phyloP scores from a whole-genome alignment of 2,329 filamentous ascomycete genomes.

The Paradendryphiella salina region DNA sequence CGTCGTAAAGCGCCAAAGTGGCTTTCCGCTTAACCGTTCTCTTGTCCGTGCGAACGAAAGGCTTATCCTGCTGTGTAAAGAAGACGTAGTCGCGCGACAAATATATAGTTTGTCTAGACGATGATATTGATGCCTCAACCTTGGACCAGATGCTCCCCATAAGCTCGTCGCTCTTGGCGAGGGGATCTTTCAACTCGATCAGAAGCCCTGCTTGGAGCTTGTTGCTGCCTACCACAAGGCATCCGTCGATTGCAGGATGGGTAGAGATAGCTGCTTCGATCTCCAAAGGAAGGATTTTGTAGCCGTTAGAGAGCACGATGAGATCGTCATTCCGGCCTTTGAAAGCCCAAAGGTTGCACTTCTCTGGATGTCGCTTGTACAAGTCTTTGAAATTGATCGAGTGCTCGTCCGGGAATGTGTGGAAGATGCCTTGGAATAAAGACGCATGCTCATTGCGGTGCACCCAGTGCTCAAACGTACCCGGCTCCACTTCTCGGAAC shows the following conservation, averaged over 20 bases:
- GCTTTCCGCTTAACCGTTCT: conserved; percentile 50
- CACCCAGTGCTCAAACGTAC: conserved; percentile 45
- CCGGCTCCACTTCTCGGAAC: conserved; percentile 29
- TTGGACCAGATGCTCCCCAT: conserved; percentile 53
- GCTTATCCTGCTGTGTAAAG: conserved; percentile 50
- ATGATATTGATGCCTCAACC: conserved; percentile 51
- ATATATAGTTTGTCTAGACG: conserved; percentile 46
- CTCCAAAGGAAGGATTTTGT: conserved; percentile 26
- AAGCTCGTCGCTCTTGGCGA: conserved; percentile 24
- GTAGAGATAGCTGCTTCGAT: conserved; percentile 28
- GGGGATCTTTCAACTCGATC: conserved; percentile 32
- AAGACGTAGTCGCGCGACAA: conserved; percentile 50
- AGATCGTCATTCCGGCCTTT: conserved; percentile 28
- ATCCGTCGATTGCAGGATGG: conserved; percentile 37
- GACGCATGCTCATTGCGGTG: conserved; percentile 34
- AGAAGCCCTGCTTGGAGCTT: conserved; percentile 38
- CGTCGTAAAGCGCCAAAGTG: conserved; percentile 49
- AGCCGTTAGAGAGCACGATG: conserved; percentile 26
- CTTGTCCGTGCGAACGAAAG: conserved; percentile 54
- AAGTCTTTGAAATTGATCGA: conserved; percentile 28
- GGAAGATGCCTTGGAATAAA: conserved; percentile 28
- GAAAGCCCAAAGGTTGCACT: conserved; percentile 25
- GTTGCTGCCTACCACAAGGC: conserved; percentile 34
- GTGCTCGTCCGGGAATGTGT: conserved; percentile 24
- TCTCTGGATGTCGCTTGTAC: conserved; percentile 23